Conservation (phyloP, 768 basidiomycete genomes). For the Gymnopilus junonius region DNA sequence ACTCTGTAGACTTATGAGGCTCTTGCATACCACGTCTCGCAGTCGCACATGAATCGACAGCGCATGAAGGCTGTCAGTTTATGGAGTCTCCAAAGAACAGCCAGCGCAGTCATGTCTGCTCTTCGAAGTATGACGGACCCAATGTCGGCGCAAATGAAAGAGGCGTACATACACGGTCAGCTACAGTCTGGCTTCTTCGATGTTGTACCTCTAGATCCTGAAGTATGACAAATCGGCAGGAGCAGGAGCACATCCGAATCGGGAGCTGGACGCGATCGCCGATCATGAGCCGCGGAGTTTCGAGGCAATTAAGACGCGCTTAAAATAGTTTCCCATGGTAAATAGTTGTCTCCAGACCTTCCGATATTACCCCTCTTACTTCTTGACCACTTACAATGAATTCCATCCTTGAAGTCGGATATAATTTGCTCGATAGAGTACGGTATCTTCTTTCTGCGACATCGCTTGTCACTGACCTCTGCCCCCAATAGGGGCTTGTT, state of each 20-base stretch:
- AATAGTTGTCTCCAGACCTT: constrained; percentile 1
- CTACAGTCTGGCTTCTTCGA: constrained; percentile 24
- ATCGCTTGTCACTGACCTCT: not conserved
- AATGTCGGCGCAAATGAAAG: constrained; percentile 48
- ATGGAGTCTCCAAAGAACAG: constrained; percentile 96
- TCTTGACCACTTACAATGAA: constrained; percentile 17
- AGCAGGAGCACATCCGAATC: constrained; percentile 1
- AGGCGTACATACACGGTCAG: constrained; percentile 44
- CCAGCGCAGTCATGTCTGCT: constrained; percentile 81
- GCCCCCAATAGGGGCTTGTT: constrained; percentile 50
- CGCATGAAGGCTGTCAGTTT: constrained; percentile 89
- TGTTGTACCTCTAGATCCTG: constrained; percentile 23
- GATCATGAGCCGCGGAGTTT: constrained; percentile 12
- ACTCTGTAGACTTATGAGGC: constrained; percentile 78
- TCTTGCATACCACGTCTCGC: constrained; percentile 92
- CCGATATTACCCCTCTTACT: not conserved
- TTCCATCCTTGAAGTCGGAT: constrained; percentile 39
- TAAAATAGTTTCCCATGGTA: constrained; percentile 11
- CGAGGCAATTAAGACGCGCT: not conserved
- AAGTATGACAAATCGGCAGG: constrained; percentile 14
- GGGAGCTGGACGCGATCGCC: constrained; percentile 12
- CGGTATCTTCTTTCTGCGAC: not conserved
- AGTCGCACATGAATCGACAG: constrained; percentile 82
- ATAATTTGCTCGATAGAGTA: constrained; percentile 34
- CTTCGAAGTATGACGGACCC: constrained; percentile 81